Evolutionary conservation across 257 asterid species (phyloP).

Genomic region (Jaltomata sinuosa): DNA sequence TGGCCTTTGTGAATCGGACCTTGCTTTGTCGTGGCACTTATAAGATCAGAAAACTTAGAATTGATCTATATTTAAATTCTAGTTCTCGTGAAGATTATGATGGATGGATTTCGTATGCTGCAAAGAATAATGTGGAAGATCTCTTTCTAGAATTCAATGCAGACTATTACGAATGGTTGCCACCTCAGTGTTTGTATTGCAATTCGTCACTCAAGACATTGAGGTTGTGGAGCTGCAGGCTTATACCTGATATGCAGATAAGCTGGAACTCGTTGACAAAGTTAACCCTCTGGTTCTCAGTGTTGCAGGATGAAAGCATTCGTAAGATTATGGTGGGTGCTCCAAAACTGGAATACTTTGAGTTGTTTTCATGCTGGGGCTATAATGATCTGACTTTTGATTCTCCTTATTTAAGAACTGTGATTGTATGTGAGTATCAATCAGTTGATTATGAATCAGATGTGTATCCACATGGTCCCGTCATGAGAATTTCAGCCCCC

Average conservation of each 20-base stretch:
- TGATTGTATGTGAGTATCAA: neutral
- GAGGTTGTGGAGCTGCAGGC: neutral
- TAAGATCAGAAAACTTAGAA: neutral
- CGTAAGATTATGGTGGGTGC: neutral
- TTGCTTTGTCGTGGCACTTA: neutral
- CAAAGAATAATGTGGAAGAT: neutral
- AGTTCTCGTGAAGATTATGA: neutral
- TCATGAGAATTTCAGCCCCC: neutral
- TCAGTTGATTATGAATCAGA: too few relatives aligned
- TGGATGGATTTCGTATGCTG: neutral
- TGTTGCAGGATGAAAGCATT: neutral
- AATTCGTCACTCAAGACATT: neutral
- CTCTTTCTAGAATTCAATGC: neutral
- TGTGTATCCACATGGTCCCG: neutral
- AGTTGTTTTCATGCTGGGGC: neutral
- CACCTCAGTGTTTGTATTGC: neutral
- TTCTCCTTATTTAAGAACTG: neutral
- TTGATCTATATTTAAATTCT: neutral
- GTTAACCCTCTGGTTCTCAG: neutral
- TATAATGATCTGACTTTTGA: neutral
- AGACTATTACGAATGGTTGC: neutral
- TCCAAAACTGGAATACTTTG: neutral
- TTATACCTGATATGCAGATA: neutral
- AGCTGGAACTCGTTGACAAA: constrained; percentile 2
- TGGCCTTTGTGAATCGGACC: neutral